Evolutionary conservation across 2,329 filamentous ascomycete genomes (phyloP).

Genomic region (Verticillium albo-atrum): DNA sequence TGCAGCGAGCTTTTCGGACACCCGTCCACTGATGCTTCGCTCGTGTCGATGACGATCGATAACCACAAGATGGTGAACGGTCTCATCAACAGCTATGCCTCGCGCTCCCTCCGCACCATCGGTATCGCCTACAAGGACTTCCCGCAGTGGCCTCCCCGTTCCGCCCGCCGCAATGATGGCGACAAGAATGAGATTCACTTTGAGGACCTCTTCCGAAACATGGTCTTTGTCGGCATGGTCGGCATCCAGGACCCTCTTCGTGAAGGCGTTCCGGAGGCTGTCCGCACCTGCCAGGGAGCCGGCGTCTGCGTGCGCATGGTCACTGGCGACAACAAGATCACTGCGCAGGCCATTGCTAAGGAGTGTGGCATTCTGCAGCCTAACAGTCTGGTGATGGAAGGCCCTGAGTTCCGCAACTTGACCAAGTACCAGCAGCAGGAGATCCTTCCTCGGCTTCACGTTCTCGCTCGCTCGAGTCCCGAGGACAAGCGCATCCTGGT

Average conservation of each 20-base stretch:
- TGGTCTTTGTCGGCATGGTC: conserved; percentile 66
- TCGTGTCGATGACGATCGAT: conserved; percentile 42
- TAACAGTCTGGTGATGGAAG: conserved; percentile 70
- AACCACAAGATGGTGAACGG: conserved; percentile 54
- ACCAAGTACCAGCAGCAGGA: conserved; percentile 60
- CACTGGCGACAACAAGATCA: conserved; percentile 77
- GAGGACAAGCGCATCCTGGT: conserved; percentile 75
- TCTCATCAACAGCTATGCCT: conserved; percentile 74
- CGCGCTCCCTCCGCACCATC: conserved; percentile 77
- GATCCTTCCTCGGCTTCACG: conserved; percentile 64
- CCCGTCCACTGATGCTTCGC: conserved; percentile 38
- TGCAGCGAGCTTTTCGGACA: conserved; percentile 48
- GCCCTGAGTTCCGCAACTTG: conserved; percentile 71
- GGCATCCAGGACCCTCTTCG: conserved; percentile 81
- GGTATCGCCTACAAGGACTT: conserved; percentile 82
- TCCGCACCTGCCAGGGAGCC: conserved; percentile 67
- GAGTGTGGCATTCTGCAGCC: conserved; percentile 72
- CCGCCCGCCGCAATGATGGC: conserved; percentile 47
- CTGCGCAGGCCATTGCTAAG: conserved; percentile 71
- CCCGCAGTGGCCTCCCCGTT: conserved; percentile 73
- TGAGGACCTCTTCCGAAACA: conserved; percentile 61
- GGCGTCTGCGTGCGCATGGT: conserved; percentile 83
- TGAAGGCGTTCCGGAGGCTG: conserved; percentile 68
- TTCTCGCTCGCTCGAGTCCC: conserved; percentile 69
- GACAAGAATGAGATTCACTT: conserved; percentile 60